Evolutionary conservation across 352 stramenopile genomes (phyloP), one percentile per base, ranked within the genome.

Genomic region (Pythium folliculosum): DNA sequence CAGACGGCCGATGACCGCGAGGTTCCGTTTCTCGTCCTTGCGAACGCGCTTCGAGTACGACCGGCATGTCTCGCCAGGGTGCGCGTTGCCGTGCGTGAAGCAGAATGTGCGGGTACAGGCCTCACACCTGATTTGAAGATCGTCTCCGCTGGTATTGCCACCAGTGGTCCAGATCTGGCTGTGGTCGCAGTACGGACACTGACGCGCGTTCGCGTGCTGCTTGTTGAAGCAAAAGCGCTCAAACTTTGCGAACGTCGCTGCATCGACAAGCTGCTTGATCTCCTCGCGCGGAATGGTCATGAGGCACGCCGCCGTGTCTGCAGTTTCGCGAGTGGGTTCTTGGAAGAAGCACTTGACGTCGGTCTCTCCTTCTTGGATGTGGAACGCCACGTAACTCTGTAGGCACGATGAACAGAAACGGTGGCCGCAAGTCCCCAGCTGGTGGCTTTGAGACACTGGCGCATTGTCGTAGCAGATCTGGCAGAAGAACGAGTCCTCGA

Each of bases 181-280:
- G 60, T 87, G 75, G 40, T 88, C 77, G 56, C 79, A 84, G 54
- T 81, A 81, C 40, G 77, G 76, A 61, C 86, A 88, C 72, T 89
- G 69, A 2, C 82, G 77, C 23, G 81, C 77, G 43, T 82, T 71
- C 51, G 84, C 61, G 53, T 91, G 63, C 68, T 88, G 76, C 69
- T 89, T 86, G 74, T 91, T 93, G 65, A 97, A 96, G 54, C 90
- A 86, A 57, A 97, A 89, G 62, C 88, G 92, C 65, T 75, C 68
- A 58, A 91, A 94, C 74, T 91, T 92, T 22, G 71, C 71, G 73
- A 76, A 94, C 10, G 81, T 63, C 5, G 77, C 62, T 2, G 77
- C 65, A 2, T 76, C 79, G 12, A 89, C 66, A 17, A 86, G 60
- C n/a, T 63, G 57, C n/a, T 62, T 64, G 35, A 89, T 80, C 37